Base-by-base conservation (phyloP, 2,329 filamentous ascomycete genomes). In the Microcyclospora pomicola region DNA sequence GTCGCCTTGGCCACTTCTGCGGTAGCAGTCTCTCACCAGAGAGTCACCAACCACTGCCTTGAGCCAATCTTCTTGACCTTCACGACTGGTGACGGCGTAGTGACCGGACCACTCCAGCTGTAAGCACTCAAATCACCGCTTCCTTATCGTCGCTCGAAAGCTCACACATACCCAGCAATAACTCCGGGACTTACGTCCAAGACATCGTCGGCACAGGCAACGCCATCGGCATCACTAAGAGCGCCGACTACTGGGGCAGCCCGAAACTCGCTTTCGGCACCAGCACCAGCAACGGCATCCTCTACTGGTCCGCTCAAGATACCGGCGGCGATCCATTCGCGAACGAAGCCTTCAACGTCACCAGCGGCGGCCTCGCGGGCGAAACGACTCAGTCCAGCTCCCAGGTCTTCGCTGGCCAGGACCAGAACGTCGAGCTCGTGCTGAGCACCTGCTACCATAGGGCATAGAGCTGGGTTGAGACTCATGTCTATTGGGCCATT, bases 271-370 rank as follows among this genome's bases (percentile, higher is more conserved):
- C 54, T 37, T 41, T 55, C 15, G 54, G 54, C 34, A 48, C 46
- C 31, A 46, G 41, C 27, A 34, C 44, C 29, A 37, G 33, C 11
- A 36, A 44, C 10, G 40, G 39, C 10, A 43, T 44, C 12, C 13
- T 53, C 9, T 58, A 54, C 46, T 58, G 53, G 39, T 35, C 41
- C 9, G 40, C 55, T 28, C 48, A 41, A 41, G 45, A 41, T n/a
- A 39, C 46, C 11, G 41, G 50, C 24, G 52, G 52, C 6, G 48
- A 55, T 36, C 49, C 52, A 0, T 49, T 55, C 32, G 45, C 39
- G 11, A 40, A 41, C 9, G 24, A 46, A 34, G 34, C 37, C 16
- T 51, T 47, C 36, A 47, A 41, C 33, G 41, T 56, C n/a, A 46
- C 38, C 11, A 24, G 19, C 19, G 19, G 19, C 19, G 19, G 19